Conservation (phyloP, 441 rosid genomes). For the Biscutella auriculata region DNA sequence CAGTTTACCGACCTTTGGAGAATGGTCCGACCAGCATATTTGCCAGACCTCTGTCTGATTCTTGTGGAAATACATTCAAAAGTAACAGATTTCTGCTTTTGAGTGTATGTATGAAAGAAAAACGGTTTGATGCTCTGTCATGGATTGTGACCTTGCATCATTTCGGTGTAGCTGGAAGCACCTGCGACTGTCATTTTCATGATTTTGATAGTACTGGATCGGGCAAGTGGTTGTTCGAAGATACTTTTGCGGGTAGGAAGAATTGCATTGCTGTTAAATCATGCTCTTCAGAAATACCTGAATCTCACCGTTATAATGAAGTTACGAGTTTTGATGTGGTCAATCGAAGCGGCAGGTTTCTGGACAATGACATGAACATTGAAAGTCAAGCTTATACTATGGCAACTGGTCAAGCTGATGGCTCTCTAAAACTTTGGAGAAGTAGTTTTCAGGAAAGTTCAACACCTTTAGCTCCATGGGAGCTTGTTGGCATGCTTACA, state of each 20-base stretch:
- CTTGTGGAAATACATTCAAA: constrained; percentile 39
- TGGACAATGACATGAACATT: constrained; percentile 19
- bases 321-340: constrained; percentile 68
- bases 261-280: constrained; percentile 44
- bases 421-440: constrained; percentile 80
- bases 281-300: constrained; percentile 59
- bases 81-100: constrained; percentile 56
- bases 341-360: constrained; percentile 34
- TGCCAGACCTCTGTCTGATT: constrained; percentile 44
- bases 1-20: constrained; percentile 27
- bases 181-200: constrained; percentile 39
- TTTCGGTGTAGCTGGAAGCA: constrained; percentile 27
- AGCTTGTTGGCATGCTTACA: constrained; percentile 67
- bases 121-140: constrained; percentile 51
- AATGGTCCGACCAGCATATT: constrained; percentile 58
- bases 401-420: constrained; percentile 83
- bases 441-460: constrained; percentile 33
- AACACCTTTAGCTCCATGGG: constrained; percentile 37
- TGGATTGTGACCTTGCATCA: constrained; percentile 69
- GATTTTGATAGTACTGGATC: constrained; percentile 25
- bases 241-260: constrained; percentile 33
- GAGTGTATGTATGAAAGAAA: constrained; percentile 52
- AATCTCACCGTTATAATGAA: constrained; percentile 40
- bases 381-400: constrained; percentile 48
- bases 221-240: constrained; percentile 36